These are phyloP conservation scores for Caloboletus firmus DNA, from an alignment of 1,284 basidiomycete genomes.

Conservation along the genomic window DNA sequence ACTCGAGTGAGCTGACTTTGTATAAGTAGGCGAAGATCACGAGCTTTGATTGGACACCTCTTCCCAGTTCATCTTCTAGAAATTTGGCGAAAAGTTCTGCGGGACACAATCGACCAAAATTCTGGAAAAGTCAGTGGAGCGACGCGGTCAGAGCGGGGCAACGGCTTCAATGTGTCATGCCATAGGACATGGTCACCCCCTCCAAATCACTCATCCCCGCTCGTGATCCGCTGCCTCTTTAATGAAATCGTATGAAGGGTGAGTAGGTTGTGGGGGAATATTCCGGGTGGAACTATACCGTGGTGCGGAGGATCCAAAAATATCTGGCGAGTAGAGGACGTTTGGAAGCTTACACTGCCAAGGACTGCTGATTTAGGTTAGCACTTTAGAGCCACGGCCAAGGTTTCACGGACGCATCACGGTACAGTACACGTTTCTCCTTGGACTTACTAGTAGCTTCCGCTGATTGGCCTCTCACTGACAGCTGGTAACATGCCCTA, in stretches of 20 bases:
- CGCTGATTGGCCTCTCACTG: background rate
- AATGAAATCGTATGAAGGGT: background rate
- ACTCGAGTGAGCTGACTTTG: background rate
- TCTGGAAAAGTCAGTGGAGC: background rate
- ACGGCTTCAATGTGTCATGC: background rate
- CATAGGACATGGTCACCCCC: background rate
- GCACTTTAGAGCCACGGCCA: background rate
- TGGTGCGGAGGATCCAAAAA: background rate
- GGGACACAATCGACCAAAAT: conserved; percentile 9
- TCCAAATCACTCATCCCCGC: background rate
- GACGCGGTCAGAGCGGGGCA: background rate
- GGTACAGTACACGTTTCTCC: background rate
- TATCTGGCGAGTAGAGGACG: background rate
- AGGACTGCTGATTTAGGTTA: background rate
- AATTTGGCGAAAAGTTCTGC: background rate
- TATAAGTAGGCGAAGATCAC: conserved; percentile 26
- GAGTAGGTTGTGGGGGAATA: background rate
- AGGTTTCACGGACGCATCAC: background rate
- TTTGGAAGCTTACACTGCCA: background rate
- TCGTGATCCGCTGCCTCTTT: conserved; percentile 19
- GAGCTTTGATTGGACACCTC: conserved; percentile 19
- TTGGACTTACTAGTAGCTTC: no score
- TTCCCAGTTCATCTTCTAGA: background rate
- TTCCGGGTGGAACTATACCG: background rate
- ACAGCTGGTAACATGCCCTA: background rate